phyloP scores from a whole-genome alignment of 129 eudicot genomes.

The Glebionis coronaria region DNA sequence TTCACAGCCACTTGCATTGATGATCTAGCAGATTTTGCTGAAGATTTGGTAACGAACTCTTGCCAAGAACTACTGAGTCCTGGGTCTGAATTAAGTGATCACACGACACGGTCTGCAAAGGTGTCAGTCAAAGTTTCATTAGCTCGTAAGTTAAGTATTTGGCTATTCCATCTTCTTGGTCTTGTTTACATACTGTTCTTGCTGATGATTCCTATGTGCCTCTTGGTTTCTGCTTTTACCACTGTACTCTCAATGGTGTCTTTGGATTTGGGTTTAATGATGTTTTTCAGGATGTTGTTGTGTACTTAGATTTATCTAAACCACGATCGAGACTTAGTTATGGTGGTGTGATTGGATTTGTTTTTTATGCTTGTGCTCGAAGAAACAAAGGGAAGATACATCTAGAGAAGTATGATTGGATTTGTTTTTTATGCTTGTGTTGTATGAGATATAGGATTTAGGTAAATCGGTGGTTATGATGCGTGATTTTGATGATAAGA shows the following conservation, averaged over 20 bases:
- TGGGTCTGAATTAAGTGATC: constrained; percentile 6
- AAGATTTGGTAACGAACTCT: constrained; percentile 32
- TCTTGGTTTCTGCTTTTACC: constrained; percentile 35
- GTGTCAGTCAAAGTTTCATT: constrained; percentile 15
- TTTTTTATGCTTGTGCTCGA: no score
- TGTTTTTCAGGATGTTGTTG: no score
- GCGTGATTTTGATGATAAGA: no score
- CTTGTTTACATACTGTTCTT: constrained; percentile 31
- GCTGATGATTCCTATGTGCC: constrained; percentile 32
- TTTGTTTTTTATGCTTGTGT: no score
- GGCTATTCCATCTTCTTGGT: constrained; percentile 35
- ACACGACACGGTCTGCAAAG: constrained; percentile 7
- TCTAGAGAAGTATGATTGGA: no score
- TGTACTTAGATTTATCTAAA: no score
- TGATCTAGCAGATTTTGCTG: constrained; percentile 45
- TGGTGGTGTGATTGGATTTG: no score
- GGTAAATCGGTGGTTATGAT: no score
- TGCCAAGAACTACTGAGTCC: constrained; percentile 1
- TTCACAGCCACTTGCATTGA: constrained; percentile 55
- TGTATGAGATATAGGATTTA: no score
- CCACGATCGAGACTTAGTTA: no score
- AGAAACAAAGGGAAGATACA: no score
- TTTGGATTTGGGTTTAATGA: no score
- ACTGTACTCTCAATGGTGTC: constrained; percentile 10
- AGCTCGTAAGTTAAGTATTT: constrained; percentile 28